These are phyloP conservation scores for Ceriops tagal DNA, from an alignment of 345 rosid species.

Conservation along the genomic window DNA sequence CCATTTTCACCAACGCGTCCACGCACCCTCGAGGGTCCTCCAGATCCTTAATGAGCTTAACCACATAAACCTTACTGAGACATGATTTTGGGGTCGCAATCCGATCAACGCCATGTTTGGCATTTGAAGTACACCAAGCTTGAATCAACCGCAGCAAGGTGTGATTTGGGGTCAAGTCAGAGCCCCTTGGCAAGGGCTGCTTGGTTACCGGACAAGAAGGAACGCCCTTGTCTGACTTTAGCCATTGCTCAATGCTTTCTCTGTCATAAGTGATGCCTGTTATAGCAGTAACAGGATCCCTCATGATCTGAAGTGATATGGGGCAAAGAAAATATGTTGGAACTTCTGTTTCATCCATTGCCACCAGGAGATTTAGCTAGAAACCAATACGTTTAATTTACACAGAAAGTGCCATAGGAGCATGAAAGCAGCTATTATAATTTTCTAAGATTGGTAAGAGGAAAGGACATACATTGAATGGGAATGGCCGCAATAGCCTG, in stretches of 20 bases:
- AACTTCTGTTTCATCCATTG: slow-evolving; percentile 42
- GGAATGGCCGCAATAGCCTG: too few species aligned
- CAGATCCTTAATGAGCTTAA: slow-evolving; percentile 35
- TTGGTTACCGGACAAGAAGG: slow-evolving; percentile 51
- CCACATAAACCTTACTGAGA: slow-evolving; percentile 20
- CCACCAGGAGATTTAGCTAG: too few species aligned
- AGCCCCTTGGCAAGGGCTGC: slow-evolving; percentile 39
- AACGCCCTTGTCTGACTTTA: slow-evolving; percentile 20
- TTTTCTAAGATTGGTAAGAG: too few species aligned
- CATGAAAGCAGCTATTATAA: too few species aligned
- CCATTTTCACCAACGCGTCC: slow-evolving; percentile 31
- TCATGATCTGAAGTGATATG: slow-evolving; percentile 57
- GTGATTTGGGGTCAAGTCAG: slow-evolving; percentile 49
- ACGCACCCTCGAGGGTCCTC: neutral
- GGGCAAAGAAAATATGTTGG: slow-evolving; percentile 57
- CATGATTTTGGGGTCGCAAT: slow-evolving; percentile 35
- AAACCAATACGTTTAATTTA: too few species aligned
- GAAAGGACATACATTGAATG: too few species aligned
- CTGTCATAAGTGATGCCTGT: slow-evolving; percentile 63
- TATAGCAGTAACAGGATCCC: slow-evolving; percentile 56
- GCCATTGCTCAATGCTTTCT: slow-evolving; percentile 56
- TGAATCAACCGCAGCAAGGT: slow-evolving; percentile 49
- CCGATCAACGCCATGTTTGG: slow-evolving; percentile 22
- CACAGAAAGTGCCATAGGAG: too few species aligned
- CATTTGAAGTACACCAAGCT: slow-evolving; percentile 39